Evolutionary conservation across 345 rosid species (phyloP), one percentile per base, ranked within the genome.

Genomic region (Turnera subulata): DNA sequence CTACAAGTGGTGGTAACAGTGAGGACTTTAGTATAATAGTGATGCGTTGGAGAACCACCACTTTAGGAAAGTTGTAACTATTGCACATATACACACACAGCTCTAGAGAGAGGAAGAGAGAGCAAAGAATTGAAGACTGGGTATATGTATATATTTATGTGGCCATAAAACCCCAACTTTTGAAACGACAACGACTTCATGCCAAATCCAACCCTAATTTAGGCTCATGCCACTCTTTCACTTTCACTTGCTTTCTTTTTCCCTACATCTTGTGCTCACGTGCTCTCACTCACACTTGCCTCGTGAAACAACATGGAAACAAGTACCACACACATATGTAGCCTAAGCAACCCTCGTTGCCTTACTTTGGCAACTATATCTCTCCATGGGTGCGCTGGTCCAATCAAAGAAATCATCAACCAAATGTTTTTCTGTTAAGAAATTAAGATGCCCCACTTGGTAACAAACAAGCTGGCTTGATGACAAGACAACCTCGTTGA

Each of bases 41-140:
- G 71, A 58, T 76, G 71, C 48, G 59, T 73, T 44, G 72, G 62
- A 39, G 72, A 62, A 56, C 62, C 64, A 56, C 62, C 64, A 70
- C 55, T 50, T 64, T 52, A 56, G 4, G 45, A 4, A 59, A 60
- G 79, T 55, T 72, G 76, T 47, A 75, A 69, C 71, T 64, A 72
- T 70, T 57, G 56, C 53, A 55, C 40, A 25, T 14, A 42, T n/a
- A n/a, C n/a, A n/a, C n/a, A n/a, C n/a, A n/a, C n/a, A n/a, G n/a
- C n/a, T n/a, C n/a, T n/a, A 24, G n/a, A 35, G 21, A 35, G 46
- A 32, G 44, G 37, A 61, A 22, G 53, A 20, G 25, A 47, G 51
- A 13, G 5, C 14, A 19, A 56, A 55, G 26, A 39, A 23, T 51
- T 45, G 58, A n/a, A n/a, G n/a, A n/a, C n/a, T n/a, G n/a, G n/a